Evolutionary conservation across 495 filamentous ascomycete genomes (phyloP).

Genomic region (Penicillium verhagenii): DNA sequence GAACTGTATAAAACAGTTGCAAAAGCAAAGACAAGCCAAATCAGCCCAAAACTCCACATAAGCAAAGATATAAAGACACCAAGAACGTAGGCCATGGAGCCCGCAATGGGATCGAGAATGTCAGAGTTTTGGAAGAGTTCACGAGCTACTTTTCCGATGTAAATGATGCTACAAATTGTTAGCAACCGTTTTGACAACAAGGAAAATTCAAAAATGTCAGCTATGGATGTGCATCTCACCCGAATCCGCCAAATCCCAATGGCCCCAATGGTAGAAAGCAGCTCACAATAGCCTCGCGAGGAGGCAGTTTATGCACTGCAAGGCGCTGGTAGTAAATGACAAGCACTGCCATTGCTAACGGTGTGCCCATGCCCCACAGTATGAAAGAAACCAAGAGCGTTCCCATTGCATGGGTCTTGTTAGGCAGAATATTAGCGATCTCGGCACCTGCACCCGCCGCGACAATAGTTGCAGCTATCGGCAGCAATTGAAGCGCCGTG

Average conservation of each 20-base stretch:
- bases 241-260: conserved; percentile 46
- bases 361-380: conserved; percentile 46
- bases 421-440: conserved; percentile 33
- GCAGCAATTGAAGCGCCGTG: conserved; percentile 47
- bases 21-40: conserved; percentile 51
- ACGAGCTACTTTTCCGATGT: conserved; percentile 43
- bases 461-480: conserved; percentile 47
- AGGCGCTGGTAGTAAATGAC: conserved; percentile 51
- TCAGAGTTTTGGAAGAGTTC: conserved; percentile 26
- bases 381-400: conserved; percentile 45
- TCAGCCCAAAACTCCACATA: conserved; percentile 50
- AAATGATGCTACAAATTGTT: conserved; percentile 29
- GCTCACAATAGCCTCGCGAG: conserved; percentile 45
- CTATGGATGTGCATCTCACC: conserved; percentile 15
- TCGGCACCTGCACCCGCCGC: conserved; percentile 43
- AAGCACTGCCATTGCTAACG: conserved; percentile 41
- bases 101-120: conserved; percentile 28
- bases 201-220: not conserved
- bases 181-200: not conserved
- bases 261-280: conserved; percentile 49
- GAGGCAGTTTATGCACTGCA: conserved; percentile 43
- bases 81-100: conserved; percentile 39
- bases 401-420: conserved; percentile 28
- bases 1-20: conserved; percentile 33
- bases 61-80: conserved; percentile 42